Evolutionary conservation across 2,329 filamentous ascomycete species (phyloP), one percentile per base, ranked within the genome.

Genomic region (Fonsecaea nubica): DNA sequence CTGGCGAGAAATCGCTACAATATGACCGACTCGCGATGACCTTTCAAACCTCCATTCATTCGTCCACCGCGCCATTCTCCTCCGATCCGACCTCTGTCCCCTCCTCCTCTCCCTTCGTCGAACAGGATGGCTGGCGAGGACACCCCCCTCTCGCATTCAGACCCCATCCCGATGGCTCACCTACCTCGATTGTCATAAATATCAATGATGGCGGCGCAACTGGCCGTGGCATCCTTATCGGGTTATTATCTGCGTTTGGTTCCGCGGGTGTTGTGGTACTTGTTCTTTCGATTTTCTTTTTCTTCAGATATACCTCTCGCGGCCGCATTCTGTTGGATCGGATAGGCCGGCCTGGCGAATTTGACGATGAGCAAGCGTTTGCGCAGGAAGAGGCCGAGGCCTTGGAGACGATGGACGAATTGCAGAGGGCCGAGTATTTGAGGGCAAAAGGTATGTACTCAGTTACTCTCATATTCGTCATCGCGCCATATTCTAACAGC

Each of bases 311-410:
- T 78, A 97, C 94, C 42, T 87, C 85, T 62, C 90, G 90, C 58
- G 94, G 94, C 52, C 88, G 94, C 73, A 97, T 99, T 76, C 87
- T 98, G 70, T 86, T 99, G 72, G 95, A 99, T 81, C 89, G 94
- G 71, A 90, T 99, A 78, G 93, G 93, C 54, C 86, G 94, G 67
- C 95, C 95, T 0, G 95, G 95, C 74, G 95, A 98, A 80, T 99
- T 93, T 78, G 95, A 99, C 77, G 95, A 99, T 80, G 95, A 98
- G 79, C 94, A 98, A 81, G 92, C 92, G 10, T 97, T 97, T 81
- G 86, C 89, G 71, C 89, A 92, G 76, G 95, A 98, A 78, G 95
- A 99, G 86, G 93, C 92, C 40, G 93, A 97, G 79, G 95, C 95
- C 65, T 81, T 99, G 77, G 94, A 96, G 82, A 86, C 87, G 65